Evolutionary conservation across 768 basidiomycete genomes (phyloP).

Genomic region (Leccinum olivaceopallidum): DNA sequence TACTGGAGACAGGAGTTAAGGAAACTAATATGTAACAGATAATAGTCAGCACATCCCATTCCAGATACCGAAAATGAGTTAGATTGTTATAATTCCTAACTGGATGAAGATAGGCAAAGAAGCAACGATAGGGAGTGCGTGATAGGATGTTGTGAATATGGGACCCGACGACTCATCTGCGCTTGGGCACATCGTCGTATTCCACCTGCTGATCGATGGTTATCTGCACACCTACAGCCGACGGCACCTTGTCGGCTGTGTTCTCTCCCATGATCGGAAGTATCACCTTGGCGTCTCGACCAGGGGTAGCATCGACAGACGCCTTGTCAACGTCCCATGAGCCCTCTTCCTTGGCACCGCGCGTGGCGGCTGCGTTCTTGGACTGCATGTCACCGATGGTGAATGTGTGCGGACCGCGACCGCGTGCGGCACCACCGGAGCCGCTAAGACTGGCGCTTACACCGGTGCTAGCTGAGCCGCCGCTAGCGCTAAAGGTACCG

Average conservation of each 20-base stretch:
- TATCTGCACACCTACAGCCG: slow-evolving; percentile 52
- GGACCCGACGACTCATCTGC: slow-evolving; percentile 11
- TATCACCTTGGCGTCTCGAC: slow-evolving; percentile 37
- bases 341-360: slow-evolving; percentile 40
- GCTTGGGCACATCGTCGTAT: slow-evolving; percentile 39
- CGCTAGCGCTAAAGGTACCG: slow-evolving; percentile 66
- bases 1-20: background rate
- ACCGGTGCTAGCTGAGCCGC: slow-evolving; percentile 43
- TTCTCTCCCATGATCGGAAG: slow-evolving; percentile 37
- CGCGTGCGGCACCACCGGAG: slow-evolving; percentile 28
- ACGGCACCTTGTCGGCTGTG: slow-evolving; percentile 21
- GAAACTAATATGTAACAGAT: background rate
- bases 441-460: slow-evolving; percentile 42
- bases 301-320: slow-evolving; percentile 38
- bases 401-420: slow-evolving; percentile 29
- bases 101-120: background rate
- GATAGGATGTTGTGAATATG: background rate
- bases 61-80: slow-evolving; percentile 1
- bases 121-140: background rate
- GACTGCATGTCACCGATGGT: slow-evolving; percentile 56
- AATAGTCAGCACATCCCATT: slow-evolving; percentile 10
- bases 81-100: slow-evolving; percentile 1
- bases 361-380: slow-evolving; percentile 48
- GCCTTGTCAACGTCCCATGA: slow-evolving; percentile 38
- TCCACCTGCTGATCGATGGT: slow-evolving; percentile 59